Evolutionary conservation across 1,139 yeast genomes (phyloP).

Genomic region (Saccharomycopsis hybrid): DNA sequence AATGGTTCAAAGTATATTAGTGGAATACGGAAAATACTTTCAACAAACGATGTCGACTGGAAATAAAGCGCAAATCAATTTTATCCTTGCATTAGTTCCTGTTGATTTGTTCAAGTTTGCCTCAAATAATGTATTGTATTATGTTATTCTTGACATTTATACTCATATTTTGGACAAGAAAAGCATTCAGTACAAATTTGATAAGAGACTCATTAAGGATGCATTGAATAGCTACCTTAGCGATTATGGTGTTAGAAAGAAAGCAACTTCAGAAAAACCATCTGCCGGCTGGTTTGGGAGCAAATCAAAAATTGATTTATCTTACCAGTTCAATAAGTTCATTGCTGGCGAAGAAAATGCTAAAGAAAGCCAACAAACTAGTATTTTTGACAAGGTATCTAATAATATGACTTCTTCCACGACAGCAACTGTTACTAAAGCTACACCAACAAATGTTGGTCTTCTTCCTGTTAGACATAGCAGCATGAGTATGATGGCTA

Average conservation of each 20-base stretch:
- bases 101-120: slow-evolving; percentile 15
- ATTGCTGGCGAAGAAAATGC: slow-evolving; percentile 77
- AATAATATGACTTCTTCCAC: slow-evolving; percentile 43
- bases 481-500: no score
- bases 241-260: slow-evolving; percentile 29
- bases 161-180: slow-evolving; percentile 14
- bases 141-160: slow-evolving; percentile 17
- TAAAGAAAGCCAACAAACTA: slow-evolving; percentile 39
- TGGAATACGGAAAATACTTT: slow-evolving; percentile 16
- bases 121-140: slow-evolving; percentile 11
- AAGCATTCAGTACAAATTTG: slow-evolving; percentile 3
- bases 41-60: neutral
- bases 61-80: slow-evolving; percentile 14
- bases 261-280: slow-evolving; percentile 4
- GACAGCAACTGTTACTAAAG: no score
- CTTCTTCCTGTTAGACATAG: no score
- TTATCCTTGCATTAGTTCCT: slow-evolving; percentile 18
- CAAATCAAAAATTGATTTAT: slow-evolving; percentile 18
- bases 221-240: slow-evolving; percentile 8
- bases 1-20: slow-evolving; percentile 13
- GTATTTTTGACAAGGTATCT: slow-evolving; percentile 72
- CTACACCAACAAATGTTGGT: neutral
- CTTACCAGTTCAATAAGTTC: slow-evolving; percentile 51
- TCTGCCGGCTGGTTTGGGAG: slow-evolving; percentile 18
- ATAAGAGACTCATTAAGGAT: slow-evolving; percentile 4